Evolutionary conservation across 306 rosid species (phyloP), one percentile per base, ranked within the genome.

Genomic region (Vachellia collinsii): DNA sequence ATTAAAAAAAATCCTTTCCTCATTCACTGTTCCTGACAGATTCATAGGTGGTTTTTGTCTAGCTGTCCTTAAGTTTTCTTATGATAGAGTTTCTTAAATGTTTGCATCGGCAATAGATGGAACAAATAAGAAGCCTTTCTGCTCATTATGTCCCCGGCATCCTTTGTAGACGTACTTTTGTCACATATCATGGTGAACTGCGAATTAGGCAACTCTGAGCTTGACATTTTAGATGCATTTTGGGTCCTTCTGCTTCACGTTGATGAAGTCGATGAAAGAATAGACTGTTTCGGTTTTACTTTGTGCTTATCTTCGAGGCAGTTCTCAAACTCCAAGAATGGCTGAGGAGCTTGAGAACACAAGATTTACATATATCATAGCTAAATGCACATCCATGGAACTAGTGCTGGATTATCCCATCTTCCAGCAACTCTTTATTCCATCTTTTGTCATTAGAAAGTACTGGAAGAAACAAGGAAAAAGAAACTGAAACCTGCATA

Each of bases 221-320:
- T 23, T 36, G 54, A 70, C 29, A 3, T 13, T 36, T 70, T 22
- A 70, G 41, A 44, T 44, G 58, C 58, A 67, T 66, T 66, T 66
- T 56, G 13, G 37, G 69, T 34, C 77, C 14, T 39, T 82, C 42
- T 36, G 50, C 74, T 25, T 23, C 39, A n/a, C 17, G 8, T 67
- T 67, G 47, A 11, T 70, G 68, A 70, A 9, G 78, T 61, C 12
- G 54, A 44, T 59, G 25, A 63, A 13, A 62, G 69, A 59, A 75
- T 75, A 77, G 17, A 1, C 5, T 3, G 3, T 81, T 72, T 42
- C 10, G 25, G 59, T 38, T 41, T 44, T 47, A 56, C 64, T 58
- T 1, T 36, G 56, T 14, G 23, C 54, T 75, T 47, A 65, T 69
- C 46, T 76, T 36, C 19, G 16, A 71, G 54, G n/a, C 42, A 61